Evolutionary conservation across 345 rosid genomes (phyloP).

Genomic region (Sonneratia alba): DNA sequence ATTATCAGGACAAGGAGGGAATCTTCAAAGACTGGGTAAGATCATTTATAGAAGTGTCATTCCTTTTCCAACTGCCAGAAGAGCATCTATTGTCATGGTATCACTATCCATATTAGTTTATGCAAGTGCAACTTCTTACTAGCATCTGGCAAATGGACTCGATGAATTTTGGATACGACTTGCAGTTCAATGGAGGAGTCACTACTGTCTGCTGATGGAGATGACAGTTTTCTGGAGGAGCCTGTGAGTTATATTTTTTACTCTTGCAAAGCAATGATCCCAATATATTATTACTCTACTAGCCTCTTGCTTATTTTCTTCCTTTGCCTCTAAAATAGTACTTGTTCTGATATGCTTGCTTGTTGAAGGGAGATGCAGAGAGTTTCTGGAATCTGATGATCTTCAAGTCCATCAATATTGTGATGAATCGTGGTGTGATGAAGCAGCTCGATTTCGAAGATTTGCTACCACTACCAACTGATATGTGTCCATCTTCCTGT

Average conservation of each 20-base stretch:
- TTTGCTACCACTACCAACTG: constrained; percentile 58
- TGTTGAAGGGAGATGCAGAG: constrained; percentile 29
- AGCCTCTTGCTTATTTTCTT: neutral
- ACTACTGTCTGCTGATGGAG: constrained; percentile 37
- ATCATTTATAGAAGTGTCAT: neutral
- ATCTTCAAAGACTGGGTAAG: constrained; percentile 40
- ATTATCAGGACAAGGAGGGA: constrained; percentile 28
- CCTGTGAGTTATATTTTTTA: constrained; percentile 28
- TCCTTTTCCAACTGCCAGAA: neutral
- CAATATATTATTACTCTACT: neutral
- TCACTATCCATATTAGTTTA: neutral
- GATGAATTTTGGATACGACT: constrained; percentile 9
- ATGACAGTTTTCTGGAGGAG: constrained; percentile 24
- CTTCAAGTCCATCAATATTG: constrained; percentile 47
- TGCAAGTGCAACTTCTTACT: neutral
- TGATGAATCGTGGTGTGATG: constrained; percentile 49
- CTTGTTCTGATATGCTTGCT: neutral
- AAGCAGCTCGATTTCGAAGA: constrained; percentile 85
- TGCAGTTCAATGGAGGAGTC: constrained; percentile 61
- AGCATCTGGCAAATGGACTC: neutral
- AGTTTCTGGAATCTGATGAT: constrained; percentile 55
- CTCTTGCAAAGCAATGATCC: neutral
- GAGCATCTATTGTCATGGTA: too few species aligned
- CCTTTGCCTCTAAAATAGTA: neutral
- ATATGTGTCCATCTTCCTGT: constrained; percentile 68